These are phyloP conservation scores for Ogataea paraovalis DNA, from an alignment of 805 yeast species.

Conservation along the genomic window DNA sequence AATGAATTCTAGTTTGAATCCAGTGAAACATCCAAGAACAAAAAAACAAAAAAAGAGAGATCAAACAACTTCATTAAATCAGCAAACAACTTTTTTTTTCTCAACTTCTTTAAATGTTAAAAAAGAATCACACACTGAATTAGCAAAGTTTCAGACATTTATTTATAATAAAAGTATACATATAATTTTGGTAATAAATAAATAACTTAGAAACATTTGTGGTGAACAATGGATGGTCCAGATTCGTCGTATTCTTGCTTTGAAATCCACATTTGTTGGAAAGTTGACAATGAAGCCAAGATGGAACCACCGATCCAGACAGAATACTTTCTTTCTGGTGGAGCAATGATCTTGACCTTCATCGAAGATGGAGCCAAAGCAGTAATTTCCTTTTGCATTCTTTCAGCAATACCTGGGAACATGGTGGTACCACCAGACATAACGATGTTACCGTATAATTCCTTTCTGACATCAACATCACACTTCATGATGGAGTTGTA, in stretches of 20 bases:
- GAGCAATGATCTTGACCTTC: conserved; percentile 99
- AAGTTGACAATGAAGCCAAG: conserved; percentile 96
- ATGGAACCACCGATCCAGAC: conserved; percentile 99
- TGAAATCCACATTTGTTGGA: conserved; percentile 99
- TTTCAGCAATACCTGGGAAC: conserved; percentile 99
- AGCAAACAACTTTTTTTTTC: not conserved
- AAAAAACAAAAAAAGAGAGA: conserved; percentile 6
- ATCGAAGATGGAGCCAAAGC: conserved; percentile 99
- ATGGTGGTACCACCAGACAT: conserved; percentile 99
- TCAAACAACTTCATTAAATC: conserved; percentile 7
- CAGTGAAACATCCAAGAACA: not conserved
- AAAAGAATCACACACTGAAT: conserved; percentile 1
- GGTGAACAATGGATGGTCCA: conserved; percentile 99
- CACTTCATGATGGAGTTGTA: conserved; percentile 96
- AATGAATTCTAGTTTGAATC: conserved; percentile 1
- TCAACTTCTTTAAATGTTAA: not conserved
- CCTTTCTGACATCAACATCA: conserved; percentile 98
- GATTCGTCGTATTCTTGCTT: conserved; percentile 99
- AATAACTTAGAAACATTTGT: conserved; percentile 75
- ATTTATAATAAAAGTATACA: not conserved
- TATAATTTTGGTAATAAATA: not conserved
- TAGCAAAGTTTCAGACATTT: conserved; percentile 2
- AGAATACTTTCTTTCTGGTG: conserved; percentile 98
- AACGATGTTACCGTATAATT: conserved; percentile 97
- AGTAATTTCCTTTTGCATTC: conserved; percentile 99